Conservation (phyloP, 1,284 basidiomycete genomes). For the Chalciporus piperatoides region DNA sequence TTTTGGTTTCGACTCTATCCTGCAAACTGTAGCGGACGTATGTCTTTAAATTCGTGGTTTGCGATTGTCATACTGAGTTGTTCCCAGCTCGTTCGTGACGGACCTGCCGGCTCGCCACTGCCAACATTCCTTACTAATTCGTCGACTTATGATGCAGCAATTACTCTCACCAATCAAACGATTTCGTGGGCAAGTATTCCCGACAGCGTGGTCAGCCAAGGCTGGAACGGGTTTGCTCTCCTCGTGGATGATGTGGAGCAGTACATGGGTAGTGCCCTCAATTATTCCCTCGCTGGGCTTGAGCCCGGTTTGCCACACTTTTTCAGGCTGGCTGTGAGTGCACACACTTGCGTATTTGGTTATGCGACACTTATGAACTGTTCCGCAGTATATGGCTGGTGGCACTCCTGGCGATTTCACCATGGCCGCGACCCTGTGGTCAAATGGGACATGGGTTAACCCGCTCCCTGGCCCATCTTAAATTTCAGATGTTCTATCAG, state of each 20-base stretch:
- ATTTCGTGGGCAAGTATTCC: conserved; percentile 63
- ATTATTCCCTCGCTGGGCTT: conserved; percentile 63
- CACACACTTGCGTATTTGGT: background rate
- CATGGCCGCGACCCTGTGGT: conserved; percentile 70
- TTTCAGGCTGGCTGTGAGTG: conserved; percentile 78
- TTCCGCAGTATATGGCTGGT: conserved; percentile 48
- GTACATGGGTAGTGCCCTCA: conserved; percentile 62
- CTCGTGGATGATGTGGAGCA: conserved; percentile 84
- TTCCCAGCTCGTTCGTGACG: conserved; percentile 64
- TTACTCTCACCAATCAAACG: conserved; percentile 53
- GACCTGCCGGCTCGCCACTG: conserved; percentile 61
- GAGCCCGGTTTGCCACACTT: conserved; percentile 70
- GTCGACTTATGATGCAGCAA: conserved; percentile 54
- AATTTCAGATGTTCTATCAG: conserved; percentile 6
- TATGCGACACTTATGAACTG: conserved; percentile 3
- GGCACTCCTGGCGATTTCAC: conserved; percentile 76
- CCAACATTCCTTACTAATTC: conserved; percentile 75
- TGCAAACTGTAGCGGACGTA: conserved; percentile 75
- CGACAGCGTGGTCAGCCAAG: conserved; percentile 31
- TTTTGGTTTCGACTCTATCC: conserved; percentile 76
- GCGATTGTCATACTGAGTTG: conserved; percentile 1
- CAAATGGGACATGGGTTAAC: conserved; percentile 80
- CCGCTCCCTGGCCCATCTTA: conserved; percentile 65
- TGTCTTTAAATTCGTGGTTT: conserved; percentile 23
- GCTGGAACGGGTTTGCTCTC: conserved; percentile 77